A percentile compares a stretch with the other conserved stretches of the same genome.
These are phyloP conservation scores for Talaromyces sp. DNA, from an alignment of 2,329 filamentous ascomycete species.

Conservation along the genomic window DNA sequence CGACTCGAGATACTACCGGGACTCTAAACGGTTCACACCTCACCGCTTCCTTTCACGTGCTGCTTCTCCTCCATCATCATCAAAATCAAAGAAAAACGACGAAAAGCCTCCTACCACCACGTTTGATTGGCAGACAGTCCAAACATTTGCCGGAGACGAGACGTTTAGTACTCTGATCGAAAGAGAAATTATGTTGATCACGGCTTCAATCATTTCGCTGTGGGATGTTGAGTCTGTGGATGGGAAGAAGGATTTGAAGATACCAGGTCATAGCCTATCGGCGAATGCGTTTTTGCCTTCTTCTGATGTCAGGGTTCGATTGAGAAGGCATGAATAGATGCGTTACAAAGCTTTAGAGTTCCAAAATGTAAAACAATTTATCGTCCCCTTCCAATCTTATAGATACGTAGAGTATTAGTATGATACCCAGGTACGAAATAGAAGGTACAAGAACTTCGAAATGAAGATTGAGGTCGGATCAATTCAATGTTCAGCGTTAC, in stretches of 20 bases:
- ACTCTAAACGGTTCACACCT: constrained; percentile 44
- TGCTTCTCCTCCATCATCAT: background rate
- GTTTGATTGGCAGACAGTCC: constrained; percentile 42
- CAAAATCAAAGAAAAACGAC: constrained; percentile 20
- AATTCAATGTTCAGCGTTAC: background rate
- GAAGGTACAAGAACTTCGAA: background rate
- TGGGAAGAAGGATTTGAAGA: constrained; percentile 43
- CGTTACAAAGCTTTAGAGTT: background rate
- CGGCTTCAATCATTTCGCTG: constrained; percentile 52
- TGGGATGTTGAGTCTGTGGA: constrained; percentile 55
- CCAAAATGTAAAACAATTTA: background rate
- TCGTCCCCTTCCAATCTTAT: too few species aligned
- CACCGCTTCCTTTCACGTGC: constrained; percentile 45
- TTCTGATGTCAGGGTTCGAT: constrained; percentile 53
- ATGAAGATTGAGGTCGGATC: background rate
- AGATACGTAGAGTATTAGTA: too few species aligned
- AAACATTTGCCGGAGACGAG: constrained; percentile 50
- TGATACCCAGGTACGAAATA: too few species aligned
- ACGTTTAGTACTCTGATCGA: constrained; percentile 43
- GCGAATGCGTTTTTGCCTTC: constrained; percentile 51
- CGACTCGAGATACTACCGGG: constrained; percentile 40
- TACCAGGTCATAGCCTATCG: constrained; percentile 51
- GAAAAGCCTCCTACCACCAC: constrained; percentile 3
- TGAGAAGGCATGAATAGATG: constrained; percentile 39
- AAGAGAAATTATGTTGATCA: constrained; percentile 49